phyloP scores from a whole-genome alignment of 208 protist species.

The Acanthamoeba divionensis region DNA sequence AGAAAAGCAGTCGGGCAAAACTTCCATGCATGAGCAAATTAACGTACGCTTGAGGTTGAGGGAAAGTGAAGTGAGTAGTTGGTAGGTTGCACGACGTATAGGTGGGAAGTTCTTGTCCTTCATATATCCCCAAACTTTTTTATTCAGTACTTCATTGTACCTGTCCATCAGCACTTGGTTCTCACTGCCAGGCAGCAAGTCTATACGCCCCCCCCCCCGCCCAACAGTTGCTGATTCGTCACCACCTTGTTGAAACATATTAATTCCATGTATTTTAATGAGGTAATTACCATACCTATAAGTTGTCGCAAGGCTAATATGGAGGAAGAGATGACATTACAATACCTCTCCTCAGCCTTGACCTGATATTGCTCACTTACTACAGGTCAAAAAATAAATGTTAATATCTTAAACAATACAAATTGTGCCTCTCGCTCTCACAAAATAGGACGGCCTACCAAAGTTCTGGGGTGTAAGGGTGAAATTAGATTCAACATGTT shows the following conservation, averaged over 20 bases:
- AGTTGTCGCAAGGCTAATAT: slow-evolving; percentile 33
- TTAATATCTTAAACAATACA: too few species aligned
- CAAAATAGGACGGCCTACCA: background rate
- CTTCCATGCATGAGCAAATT: background rate
- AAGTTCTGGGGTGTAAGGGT: slow-evolving; percentile 1
- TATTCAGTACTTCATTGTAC: slow-evolving; percentile 3
- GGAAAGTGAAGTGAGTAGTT: background rate
- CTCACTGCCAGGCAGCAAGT: slow-evolving; percentile 11
- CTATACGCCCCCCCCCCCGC: background rate
- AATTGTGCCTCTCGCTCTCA: too few species aligned
- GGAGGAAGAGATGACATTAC: slow-evolving; percentile 35
- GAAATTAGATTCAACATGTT: slow-evolving; percentile 27
- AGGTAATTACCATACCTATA: background rate
- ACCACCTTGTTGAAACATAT: background rate
- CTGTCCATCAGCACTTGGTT: background rate
- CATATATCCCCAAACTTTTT: slow-evolving; percentile 37
- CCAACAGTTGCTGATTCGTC: background rate
- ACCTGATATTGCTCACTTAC: background rate
- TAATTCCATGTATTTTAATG: background rate
- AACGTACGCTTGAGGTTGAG: background rate
- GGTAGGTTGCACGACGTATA: slow-evolving; percentile 33
- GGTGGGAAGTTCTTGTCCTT: slow-evolving; percentile 39
- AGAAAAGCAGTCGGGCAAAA: background rate
- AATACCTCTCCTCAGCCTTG: slow-evolving; percentile 39
- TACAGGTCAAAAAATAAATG: background rate